Evolutionary conservation across 805 yeast species (phyloP), one percentile per base, ranked within the genome.

Genomic region (Saturnispora sekii): DNA sequence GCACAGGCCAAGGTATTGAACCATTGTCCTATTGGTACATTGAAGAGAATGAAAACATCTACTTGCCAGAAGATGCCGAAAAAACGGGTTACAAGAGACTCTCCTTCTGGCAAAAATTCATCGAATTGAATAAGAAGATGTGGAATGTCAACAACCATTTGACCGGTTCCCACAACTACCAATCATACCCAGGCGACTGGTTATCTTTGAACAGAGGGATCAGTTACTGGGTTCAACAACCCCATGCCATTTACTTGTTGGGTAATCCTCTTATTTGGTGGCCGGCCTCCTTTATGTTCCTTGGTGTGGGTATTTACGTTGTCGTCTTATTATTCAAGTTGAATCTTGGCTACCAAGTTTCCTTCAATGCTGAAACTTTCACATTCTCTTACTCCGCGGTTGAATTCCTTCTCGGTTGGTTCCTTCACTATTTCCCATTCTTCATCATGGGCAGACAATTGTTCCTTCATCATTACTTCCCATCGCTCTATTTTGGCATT

Each of bases 401-500:
- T 46, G 75, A 76, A 30, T 84, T 77, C 60, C 56, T 79, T 35
- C 56, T 76, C 8, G 95, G 94, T 37, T 86, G 88, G 84, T 66
- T 59, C 42, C 32, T 81, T 33, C 95, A 86, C 62, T 81, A 75
- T 59, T 59, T 71, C 44, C 94, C 95, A 53, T 84, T 85, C 43
- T 81, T 76, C 65, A 67, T 89, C 47, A 89, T 89, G 97, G 88
- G 80, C 18, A 79, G 97, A 67, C 97, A 89, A 67, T 65, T 89
- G 65, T 89, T 90, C 69, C 69, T 89, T 60, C 97, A 89, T 64
- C 97, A 89, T 64, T 90, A 90, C 63, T 67, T 93, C 53, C 97
- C 96, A 46, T 86, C 97, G 2, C 74, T 86, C 43, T 93, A 87
- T 67, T 93, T 93, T 64, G 68, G 59, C 11, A 57, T 64, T n/a